These are phyloP conservation scores for Ophiosphaerella narmari DNA, from an alignment of 2,329 filamentous ascomycete genomes.

Conservation along the genomic window DNA sequence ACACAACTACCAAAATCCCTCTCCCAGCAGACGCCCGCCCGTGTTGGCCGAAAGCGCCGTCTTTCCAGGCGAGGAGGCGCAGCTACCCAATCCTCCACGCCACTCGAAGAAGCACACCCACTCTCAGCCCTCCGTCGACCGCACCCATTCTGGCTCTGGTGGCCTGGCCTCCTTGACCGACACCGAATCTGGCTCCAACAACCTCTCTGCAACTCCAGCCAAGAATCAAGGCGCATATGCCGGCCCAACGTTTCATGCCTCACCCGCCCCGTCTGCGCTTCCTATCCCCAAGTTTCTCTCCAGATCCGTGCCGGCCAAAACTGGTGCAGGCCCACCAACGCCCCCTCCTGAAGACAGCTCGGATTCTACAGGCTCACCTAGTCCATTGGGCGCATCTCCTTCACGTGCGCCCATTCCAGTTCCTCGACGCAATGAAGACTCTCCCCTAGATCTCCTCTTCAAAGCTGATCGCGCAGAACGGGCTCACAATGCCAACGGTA, in stretches of 20 bases:
- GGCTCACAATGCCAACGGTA: conserved; percentile 61
- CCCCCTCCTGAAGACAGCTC: conserved; percentile 53
- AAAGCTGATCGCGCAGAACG: conserved; percentile 81
- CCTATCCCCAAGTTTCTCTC: conserved; percentile 89
- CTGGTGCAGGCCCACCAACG: conserved; percentile 51
- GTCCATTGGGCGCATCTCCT: conserved; percentile 55
- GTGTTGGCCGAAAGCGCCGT: conserved; percentile 31
- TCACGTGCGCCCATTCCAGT: conserved; percentile 53
- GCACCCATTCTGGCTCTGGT: conserved; percentile 26
- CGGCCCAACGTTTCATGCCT: conserved; percentile 92
- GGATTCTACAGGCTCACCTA: conserved; percentile 44
- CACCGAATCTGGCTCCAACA: conserved; percentile 25
- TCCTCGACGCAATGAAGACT: conserved; percentile 62
- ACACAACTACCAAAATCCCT: conserved; percentile 15
- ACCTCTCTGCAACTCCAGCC: conserved; percentile 35
- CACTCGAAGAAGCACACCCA: conserved; percentile 37
- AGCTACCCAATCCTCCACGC: conserved; percentile 27
- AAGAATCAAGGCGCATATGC: conserved; percentile 69
- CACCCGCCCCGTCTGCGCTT: conserved; percentile 85
- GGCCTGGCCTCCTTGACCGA: conserved; percentile 32
- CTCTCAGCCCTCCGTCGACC: conserved; percentile 36
- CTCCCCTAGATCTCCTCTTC: conserved; percentile 89
- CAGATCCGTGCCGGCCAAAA: conserved; percentile 69
- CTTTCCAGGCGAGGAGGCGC: conserved; percentile 36
- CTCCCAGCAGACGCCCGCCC: conserved; percentile 18